Evolutionary conservation across 2,329 filamentous ascomycete genomes (phyloP).

Genomic region (Aureobasidium sp.): DNA sequence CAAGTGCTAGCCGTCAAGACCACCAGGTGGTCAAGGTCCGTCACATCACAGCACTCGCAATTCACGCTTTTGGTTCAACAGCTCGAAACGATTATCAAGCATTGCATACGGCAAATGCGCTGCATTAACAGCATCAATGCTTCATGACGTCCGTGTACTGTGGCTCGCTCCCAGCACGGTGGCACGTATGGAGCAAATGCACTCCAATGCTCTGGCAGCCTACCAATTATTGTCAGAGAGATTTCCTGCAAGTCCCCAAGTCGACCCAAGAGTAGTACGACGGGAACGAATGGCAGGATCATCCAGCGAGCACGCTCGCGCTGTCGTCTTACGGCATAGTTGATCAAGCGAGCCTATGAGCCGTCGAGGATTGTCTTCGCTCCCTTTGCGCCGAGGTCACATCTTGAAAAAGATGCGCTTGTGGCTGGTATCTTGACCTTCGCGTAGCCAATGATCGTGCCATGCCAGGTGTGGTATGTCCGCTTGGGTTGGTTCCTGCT

Average conservation of each 20-base stretch:
- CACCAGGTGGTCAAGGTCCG: slow-evolving; percentile 9
- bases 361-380: background rate
- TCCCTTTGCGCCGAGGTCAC: slow-evolving; percentile 1
- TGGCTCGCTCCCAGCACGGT: slow-evolving; percentile 6
- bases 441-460: background rate
- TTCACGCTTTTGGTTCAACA: slow-evolving; percentile 3
- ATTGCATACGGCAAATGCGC: slow-evolving; percentile 3
- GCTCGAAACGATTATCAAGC: background rate
- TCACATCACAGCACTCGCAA: slow-evolving; percentile 8
- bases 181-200: slow-evolving; percentile 11
- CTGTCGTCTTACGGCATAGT: slow-evolving; percentile 13
- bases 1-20: slow-evolving; percentile 1
- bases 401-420: background rate
- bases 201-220: background rate
- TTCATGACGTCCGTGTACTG: slow-evolving; percentile 14
- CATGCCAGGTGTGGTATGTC: slow-evolving; percentile 1
- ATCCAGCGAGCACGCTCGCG: slow-evolving; percentile 3
- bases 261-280: slow-evolving; percentile 3
- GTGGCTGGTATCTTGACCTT: slow-evolving; percentile 12
- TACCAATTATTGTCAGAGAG: slow-evolving; percentile 1
- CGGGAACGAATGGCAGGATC: slow-evolving; percentile 4
- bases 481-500: slow-evolving; percentile 8
- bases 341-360: slow-evolving; percentile 15
- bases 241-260: background rate
- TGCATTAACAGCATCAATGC: slow-evolving; percentile 5